These are phyloP conservation scores for Mortierella alpina DNA, from an alignment of 192 early-diverging fungal species.

Conservation along the genomic window DNA sequence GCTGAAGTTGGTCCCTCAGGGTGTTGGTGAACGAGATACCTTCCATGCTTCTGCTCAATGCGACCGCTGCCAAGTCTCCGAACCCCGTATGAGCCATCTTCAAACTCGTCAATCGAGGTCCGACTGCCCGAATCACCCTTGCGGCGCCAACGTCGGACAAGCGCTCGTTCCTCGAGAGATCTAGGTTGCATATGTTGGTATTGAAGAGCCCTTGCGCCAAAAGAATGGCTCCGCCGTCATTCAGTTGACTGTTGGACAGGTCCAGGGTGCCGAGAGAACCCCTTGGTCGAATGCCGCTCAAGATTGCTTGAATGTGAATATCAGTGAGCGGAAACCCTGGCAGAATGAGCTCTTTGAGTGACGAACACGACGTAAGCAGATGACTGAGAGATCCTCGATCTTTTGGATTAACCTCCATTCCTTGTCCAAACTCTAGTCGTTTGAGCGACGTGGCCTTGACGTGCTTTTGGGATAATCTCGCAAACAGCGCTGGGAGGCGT, in stretches of 20 bases:
- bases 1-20: conserved; percentile 21
- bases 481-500: conserved; percentile 37
- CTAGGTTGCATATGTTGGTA: conserved; percentile 36
- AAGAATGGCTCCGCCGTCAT: conserved; percentile 39
- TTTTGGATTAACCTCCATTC: conserved; percentile 19
- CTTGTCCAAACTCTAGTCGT: conserved; percentile 34
- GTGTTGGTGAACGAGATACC: conserved; percentile 38
- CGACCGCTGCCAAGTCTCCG: conserved; percentile 39
- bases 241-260: conserved; percentile 26
- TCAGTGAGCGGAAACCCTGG: conserved; percentile 23
- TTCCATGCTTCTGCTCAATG: conserved; percentile 48
- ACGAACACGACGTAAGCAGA: conserved; percentile 28
- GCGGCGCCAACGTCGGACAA: conserved; percentile 33
- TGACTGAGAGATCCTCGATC: conserved; percentile 17
- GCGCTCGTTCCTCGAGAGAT: conserved; percentile 40
- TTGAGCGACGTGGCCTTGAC: conserved; percentile 20
- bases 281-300: conserved; percentile 13
- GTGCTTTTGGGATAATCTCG: conserved; percentile 23
- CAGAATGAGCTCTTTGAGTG: conserved; percentile 28
- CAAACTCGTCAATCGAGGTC: conserved; percentile 34
- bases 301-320: conserved; percentile 29
- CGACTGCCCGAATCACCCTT: conserved; percentile 37
- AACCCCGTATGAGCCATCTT: conserved; percentile 53
- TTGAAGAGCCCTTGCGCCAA: conserved; percentile 44
- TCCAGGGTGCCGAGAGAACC: conserved; percentile 14